phyloP scores from a whole-genome alignment of 2,329 filamentous ascomycete genomes.

The Aspergillus floridensis region DNA sequence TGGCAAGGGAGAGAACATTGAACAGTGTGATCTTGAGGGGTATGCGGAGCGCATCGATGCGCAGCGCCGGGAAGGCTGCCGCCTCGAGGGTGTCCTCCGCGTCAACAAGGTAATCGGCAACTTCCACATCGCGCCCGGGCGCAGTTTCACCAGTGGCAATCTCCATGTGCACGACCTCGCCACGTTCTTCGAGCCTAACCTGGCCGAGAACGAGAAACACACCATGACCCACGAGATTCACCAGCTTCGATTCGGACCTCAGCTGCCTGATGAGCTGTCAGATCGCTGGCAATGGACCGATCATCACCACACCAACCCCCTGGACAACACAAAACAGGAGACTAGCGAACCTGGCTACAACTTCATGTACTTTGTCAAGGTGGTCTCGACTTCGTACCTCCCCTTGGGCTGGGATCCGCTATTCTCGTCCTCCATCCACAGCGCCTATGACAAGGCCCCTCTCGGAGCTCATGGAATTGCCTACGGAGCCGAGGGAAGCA shows the following conservation, averaged over 20 bases:
- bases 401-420: slow-evolving; percentile 82
- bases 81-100: slow-evolving; percentile 83
- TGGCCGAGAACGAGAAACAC: slow-evolving; percentile 65
- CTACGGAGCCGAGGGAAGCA: slow-evolving; percentile 67
- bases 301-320: slow-evolving; percentile 80
- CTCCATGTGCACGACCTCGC: slow-evolving; percentile 97
- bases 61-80: slow-evolving; percentile 88
- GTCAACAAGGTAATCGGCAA: slow-evolving; percentile 99
- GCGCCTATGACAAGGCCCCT: slow-evolving; percentile 53
- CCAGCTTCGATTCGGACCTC: slow-evolving; percentile 85
- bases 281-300: slow-evolving; percentile 72
- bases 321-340: slow-evolving; percentile 74
- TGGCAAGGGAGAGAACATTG: slow-evolving; percentile 83
- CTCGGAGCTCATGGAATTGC: slow-evolving; percentile 69
- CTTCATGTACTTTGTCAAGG: slow-evolving; percentile 99
- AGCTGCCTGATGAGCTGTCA: slow-evolving; percentile 71
- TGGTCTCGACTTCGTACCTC: slow-evolving; percentile 92
- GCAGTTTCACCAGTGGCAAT: slow-evolving; percentile 93
- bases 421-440: slow-evolving; percentile 39
- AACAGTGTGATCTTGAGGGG: slow-evolving; percentile 93
- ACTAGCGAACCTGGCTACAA: slow-evolving; percentile 84
- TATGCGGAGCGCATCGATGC: slow-evolving; percentile 84
- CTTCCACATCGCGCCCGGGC: slow-evolving; percentile 95
- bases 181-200: slow-evolving; percentile 75
- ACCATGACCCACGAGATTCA: slow-evolving; percentile 89